A percentile compares a stretch with the other conserved stretches of the same genome.
phyloP scores from a whole-genome alignment of 1,139 yeast genomes.

The Pichia sp. region DNA sequence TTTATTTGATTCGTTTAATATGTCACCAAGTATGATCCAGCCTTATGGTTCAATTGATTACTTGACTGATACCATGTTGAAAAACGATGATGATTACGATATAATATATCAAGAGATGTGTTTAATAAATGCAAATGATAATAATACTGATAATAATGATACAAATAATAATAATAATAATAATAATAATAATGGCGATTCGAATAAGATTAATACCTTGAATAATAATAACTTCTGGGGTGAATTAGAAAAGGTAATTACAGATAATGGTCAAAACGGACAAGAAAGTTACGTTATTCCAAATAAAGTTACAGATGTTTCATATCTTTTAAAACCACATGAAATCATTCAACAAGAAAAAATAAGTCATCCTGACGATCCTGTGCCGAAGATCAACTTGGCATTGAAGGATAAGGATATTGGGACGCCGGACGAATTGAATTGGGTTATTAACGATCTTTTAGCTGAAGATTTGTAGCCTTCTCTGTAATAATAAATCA shows the following conservation, averaged over 20 bases:
- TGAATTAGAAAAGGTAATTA: slow-evolving; percentile 7
- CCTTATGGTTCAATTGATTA: slow-evolving; percentile 51
- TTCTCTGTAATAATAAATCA: background rate
- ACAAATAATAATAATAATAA: background rate
- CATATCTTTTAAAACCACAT: slow-evolving; percentile 17
- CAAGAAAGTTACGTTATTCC: slow-evolving; percentile 11
- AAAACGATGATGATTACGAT: slow-evolving; percentile 41
- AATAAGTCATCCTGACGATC: slow-evolving; percentile 1
- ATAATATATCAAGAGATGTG: slow-evolving; percentile 12
- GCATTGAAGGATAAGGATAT: slow-evolving; percentile 27
- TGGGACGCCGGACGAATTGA: slow-evolving; percentile 64
- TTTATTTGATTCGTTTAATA: slow-evolving; percentile 53
- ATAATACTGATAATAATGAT: background rate
- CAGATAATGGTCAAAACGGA: slow-evolving; percentile 3
- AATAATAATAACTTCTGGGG: slow-evolving; percentile 2
- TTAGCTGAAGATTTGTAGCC: slow-evolving; percentile 15
- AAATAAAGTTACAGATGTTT: slow-evolving; percentile 14
- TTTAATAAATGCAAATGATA: too few species aligned
- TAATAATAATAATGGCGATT: slow-evolving; percentile 1
- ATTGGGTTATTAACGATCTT: slow-evolving; percentile 63
- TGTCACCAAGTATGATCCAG: slow-evolving; percentile 63
- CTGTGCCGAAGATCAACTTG: slow-evolving; percentile 17
- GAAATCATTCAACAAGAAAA: slow-evolving; percentile 1
- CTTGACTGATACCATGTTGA: slow-evolving; percentile 35
- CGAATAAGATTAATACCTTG: too few species aligned